These are phyloP conservation scores for Phyllosticta ampelicida DNA, from an alignment of 2,329 filamentous ascomycete species.

Conservation along the genomic window DNA sequence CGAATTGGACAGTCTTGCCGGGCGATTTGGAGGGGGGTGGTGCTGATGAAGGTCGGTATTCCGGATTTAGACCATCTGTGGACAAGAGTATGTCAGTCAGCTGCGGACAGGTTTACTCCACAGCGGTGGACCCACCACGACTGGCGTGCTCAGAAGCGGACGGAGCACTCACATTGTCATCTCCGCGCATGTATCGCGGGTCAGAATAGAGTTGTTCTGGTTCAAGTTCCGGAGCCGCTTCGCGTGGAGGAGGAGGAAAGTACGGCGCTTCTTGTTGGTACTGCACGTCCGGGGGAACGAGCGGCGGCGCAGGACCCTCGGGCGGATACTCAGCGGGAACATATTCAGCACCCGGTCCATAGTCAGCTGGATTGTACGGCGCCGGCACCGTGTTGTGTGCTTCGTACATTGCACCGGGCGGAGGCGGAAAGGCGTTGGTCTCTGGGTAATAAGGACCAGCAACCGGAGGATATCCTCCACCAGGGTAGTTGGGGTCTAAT, in stretches of 20 bases:
- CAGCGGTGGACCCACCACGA: conserved; percentile 25
- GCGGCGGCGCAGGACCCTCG: neutral
- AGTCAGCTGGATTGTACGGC: conserved; percentile 37
- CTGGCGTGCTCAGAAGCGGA: conserved; percentile 22
- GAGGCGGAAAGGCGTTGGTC: conserved; percentile 40
- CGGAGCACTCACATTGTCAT: conserved; percentile 42
- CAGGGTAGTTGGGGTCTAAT: neutral
- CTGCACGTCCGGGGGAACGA: neutral
- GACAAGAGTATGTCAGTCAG: conserved; percentile 8
- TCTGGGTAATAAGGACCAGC: conserved; percentile 32
- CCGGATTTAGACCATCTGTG: conserved; percentile 17
- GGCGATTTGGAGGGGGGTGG: conserved; percentile 17
- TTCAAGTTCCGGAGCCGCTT: conserved; percentile 16
- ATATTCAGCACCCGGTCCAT: conserved; percentile 21
- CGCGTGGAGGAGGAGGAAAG: conserved; percentile 20
- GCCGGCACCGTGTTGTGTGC: conserved; percentile 21
- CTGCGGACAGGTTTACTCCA: conserved; percentile 13
- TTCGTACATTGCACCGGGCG: conserved; percentile 23
- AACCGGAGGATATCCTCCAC: neutral
- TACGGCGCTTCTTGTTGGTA: conserved; percentile 17
- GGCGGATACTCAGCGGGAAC: neutral
- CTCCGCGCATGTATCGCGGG: conserved; percentile 26
- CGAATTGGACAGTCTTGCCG: conserved; percentile 26
- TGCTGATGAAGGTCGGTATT: conserved; percentile 12
- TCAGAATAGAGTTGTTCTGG: conserved; percentile 17